Base-by-base conservation (phyloP, 148 eudicot species). In the Talinum fruticosum region DNA sequence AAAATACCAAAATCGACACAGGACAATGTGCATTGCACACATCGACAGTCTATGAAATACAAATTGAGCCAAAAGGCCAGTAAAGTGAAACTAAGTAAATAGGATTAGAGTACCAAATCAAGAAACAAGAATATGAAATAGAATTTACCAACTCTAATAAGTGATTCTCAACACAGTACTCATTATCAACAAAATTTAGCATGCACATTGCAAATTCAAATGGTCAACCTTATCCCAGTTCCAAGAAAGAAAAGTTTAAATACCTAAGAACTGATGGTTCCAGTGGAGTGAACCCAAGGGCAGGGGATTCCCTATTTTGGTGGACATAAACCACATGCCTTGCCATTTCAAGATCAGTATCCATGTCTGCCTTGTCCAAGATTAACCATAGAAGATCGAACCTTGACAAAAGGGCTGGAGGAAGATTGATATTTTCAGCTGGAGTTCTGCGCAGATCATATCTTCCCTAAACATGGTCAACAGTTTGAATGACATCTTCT, bases 401-500 rank as follows among this genome's bases (percentile, higher is more conserved):
- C 87, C 99, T 93, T 73, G 99, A 96, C 73, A 96, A 81, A 84
- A 96, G 98, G 51, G 99, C 99, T 49, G 99, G 99, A 76, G 99
- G 99, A 41, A 96, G 97, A 84, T 96, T 96, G 49, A 96, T 96
- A 83, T 96, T 96, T 85, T 96, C 99, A 75, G 99, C 99, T 71
- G 99, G 99, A 57, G 99, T 91, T 87, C 99, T 90, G 36, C 99
- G 87, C 61, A 96, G 85, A 83, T 96, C 99, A 80, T 96, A 96
- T 90, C 98, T 90, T 79, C 99, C 99, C 99, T 96, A 82, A 76
- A 82, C 57, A 84, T 49, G 64, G 53, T 78, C 61, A 82, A 19
- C 28, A 28, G 34, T 62, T 62, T 26, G 33, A 69, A 28, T 28
- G 16, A 26, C 36, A 61, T 26, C 54, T 70, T 30, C 19, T 13